Conservation (phyloP, 2,329 filamentous ascomycete genomes). For the Monilinia vaccinii-corymbosi region DNA sequence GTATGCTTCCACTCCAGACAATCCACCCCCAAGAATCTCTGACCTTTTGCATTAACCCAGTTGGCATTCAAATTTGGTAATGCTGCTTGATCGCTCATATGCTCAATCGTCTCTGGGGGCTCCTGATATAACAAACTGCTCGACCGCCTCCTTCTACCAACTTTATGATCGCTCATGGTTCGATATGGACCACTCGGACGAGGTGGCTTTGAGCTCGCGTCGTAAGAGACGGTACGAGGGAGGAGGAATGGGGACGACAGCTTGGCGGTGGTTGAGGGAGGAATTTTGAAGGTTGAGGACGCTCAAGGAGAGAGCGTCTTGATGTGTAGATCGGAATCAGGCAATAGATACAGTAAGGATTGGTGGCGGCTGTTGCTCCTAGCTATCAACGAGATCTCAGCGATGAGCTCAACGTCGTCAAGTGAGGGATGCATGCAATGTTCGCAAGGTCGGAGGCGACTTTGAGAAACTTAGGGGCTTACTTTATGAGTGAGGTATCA, state of each 20-base stretch:
- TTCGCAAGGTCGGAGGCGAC: background rate
- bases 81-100: conserved; percentile 91
- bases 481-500: background rate
- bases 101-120: conserved; percentile 91
- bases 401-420: conserved; percentile 7
- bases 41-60: conserved; percentile 99
- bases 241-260: conserved; percentile 86
- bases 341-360: background rate
- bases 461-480: conserved; percentile 1
- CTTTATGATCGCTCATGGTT: conserved; percentile 53
- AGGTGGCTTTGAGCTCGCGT: conserved; percentile 65
- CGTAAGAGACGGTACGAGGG: conserved; percentile 84
- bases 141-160: conserved; percentile 79
- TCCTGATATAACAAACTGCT: conserved; percentile 98
- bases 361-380: background rate
- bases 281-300: conserved; percentile 25
- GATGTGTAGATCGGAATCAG: background rate
- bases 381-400: conserved; percentile 1
- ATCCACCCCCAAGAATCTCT: conserved; percentile 27
- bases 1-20: background rate
- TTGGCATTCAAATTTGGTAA: conserved; percentile 94
- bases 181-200: conserved; percentile 43
- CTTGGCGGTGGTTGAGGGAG: conserved; percentile 69
- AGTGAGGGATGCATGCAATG: background rate
- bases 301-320: conserved; percentile 20